phyloP scores from a whole-genome alignment of 2,329 filamentous ascomycete genomes.

The Beauveria caledonica region DNA sequence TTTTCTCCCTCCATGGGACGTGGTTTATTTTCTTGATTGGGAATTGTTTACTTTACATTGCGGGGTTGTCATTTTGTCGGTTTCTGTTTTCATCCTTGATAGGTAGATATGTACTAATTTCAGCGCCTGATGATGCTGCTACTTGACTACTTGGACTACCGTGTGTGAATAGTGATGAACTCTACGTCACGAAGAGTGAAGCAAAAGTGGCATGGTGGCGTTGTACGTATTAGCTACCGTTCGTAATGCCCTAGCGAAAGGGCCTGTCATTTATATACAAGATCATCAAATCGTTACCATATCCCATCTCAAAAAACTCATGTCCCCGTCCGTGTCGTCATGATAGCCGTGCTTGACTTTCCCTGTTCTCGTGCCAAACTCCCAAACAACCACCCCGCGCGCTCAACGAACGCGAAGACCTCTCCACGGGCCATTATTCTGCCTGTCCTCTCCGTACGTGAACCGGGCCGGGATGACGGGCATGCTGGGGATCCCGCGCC shows the following conservation, averaged over 20 bases:
- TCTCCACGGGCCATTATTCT: conserved; percentile 26
- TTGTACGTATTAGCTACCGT: neutral
- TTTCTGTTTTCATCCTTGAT: neutral
- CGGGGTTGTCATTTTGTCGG: neutral
- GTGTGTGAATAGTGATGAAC: neutral
- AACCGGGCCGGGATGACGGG: conserved; percentile 38
- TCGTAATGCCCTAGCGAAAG: neutral
- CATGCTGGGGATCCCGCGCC: conserved; percentile 38
- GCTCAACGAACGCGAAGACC: conserved; percentile 15
- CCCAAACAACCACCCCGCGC: too few relatives aligned
- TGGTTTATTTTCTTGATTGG: neutral
- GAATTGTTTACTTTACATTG: neutral
- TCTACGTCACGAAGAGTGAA: neutral
- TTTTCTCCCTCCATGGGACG: neutral
- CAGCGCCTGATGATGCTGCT: neutral
- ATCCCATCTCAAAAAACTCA: neutral
- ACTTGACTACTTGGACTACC: neutral
- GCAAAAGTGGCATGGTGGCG: neutral
- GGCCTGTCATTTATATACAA: neutral
- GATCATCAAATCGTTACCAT: conserved; percentile 1
- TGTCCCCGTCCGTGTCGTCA: too few relatives aligned
- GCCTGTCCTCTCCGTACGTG: conserved; percentile 25
- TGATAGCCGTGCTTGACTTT: neutral
- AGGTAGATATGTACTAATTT: conserved; percentile 9
- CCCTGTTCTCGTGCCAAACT: neutral